A percentile compares a stretch with the other conserved stretches of the same genome.
phyloP scores from a whole-genome alignment of 768 basidiomycete genomes.

The Psilocybe cyanescens region DNA sequence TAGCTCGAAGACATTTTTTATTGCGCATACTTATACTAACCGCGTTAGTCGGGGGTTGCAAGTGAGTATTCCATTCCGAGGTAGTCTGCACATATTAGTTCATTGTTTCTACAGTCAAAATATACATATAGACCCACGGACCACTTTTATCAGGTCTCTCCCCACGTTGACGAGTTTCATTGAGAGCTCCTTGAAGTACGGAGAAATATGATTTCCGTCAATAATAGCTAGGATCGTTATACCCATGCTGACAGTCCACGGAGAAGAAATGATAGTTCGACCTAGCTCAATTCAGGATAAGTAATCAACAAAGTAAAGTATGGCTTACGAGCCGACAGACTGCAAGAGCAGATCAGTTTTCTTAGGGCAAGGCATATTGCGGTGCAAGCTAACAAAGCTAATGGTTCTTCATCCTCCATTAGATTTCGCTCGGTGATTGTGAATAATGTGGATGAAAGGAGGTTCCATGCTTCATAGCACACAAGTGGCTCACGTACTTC shows the following conservation, averaged over 20 bases:
- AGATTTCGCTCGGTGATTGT: constrained; percentile 51
- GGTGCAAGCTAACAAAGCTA: constrained; percentile 53
- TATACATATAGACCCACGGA: constrained; percentile 6
- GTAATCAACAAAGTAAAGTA: background rate
- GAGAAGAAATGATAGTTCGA: constrained; percentile 33
- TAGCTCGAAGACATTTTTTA: background rate
- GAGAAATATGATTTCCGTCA: constrained; percentile 9
- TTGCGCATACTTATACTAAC: background rate
- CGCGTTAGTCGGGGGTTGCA: background rate
- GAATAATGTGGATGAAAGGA: constrained; percentile 52
- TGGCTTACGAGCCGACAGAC: constrained; percentile 16
- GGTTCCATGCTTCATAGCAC: constrained; percentile 56
- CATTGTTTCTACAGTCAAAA: too few relatives aligned
- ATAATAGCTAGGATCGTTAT: constrained; percentile 38
- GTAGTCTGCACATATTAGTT: background rate
- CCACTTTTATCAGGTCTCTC: constrained; percentile 19
- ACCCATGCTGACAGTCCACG: constrained; percentile 54
- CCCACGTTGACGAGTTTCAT: constrained; percentile 30
- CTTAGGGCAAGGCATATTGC: constrained; percentile 53
- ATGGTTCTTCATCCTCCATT: constrained; percentile 48
- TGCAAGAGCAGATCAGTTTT: constrained; percentile 29
- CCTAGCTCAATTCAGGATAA: background rate
- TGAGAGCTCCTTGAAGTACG: constrained; percentile 34
- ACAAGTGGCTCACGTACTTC: constrained; percentile 37
- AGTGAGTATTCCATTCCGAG: too few relatives aligned